Evolutionary conservation across 257 asterid species (phyloP), one percentile per base, ranked within the genome.

Genomic region (Solanum peruvianum): DNA sequence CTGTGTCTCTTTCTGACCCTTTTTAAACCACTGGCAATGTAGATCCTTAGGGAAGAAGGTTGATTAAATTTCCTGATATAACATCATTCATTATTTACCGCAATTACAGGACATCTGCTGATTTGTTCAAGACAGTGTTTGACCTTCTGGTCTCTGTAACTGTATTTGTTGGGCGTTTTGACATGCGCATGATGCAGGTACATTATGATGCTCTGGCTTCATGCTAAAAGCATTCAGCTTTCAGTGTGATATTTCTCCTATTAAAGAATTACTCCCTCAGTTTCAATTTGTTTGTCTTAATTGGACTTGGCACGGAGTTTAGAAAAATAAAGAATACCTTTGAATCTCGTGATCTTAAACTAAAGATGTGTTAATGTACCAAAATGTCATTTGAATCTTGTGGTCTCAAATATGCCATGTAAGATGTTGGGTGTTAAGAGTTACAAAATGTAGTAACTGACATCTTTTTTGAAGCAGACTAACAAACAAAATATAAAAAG

Each of bases 101-200:
- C 69, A 62, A 67, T 88, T 93, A 81, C 92, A 97, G 99, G 94
- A 97, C 99, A 62, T 97, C 99, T 69, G 99, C 99, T 60, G 99
- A 97, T 91, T 93, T 97, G 75, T 97, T 97, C 84, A 97, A 97
- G 98, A 96, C 99, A 56, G 98, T 94, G 64, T 97, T 97, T 92
- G 99, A 97, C 91, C 94, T 97, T 78, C 91, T 97, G 90, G 99
- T 97, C 49, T 97, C 99, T 23, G 99, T 97, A 75, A 96, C 99
- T 37, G 96, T 97, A 69, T 97, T 97, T 91, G 99, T 97, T 87
- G 99, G 99, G 27, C 99, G 99, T 87, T 97, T 97, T 88, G 99
- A 97, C 94, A 97, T 97, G 99, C 99, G 99, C 49, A 97, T 95
- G 98, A 94, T 97, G 99, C 99, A 97, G 99, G 99, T 97, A 90